These are phyloP conservation scores for Aspergillus flavus DNA, from an alignment of 2,329 filamentous ascomycete species.

Conservation along the genomic window DNA sequence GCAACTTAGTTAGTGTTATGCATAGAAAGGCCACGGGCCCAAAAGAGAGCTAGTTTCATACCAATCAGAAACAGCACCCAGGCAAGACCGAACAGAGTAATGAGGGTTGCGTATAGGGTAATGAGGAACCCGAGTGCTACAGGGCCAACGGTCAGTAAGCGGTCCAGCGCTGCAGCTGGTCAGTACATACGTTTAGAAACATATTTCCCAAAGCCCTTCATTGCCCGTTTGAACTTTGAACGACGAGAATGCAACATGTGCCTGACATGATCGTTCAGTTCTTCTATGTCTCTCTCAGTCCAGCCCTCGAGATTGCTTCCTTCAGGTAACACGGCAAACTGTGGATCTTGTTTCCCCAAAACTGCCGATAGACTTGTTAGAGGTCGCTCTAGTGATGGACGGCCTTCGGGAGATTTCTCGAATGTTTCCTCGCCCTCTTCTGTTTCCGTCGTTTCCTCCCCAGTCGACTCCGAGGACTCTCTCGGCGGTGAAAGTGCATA, in stretches of 20 bases:
- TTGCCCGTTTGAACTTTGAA: conserved; percentile 74
- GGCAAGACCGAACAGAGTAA: conserved; percentile 80
- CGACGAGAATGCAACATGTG: conserved; percentile 84
- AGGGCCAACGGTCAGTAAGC: background rate
- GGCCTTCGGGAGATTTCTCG: conserved; percentile 26
- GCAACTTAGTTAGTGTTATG: background rate
- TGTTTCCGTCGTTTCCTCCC: conserved; percentile 27
- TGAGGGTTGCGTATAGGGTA: conserved; percentile 78
- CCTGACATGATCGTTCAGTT: conserved; percentile 82
- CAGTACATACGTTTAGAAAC: conserved; percentile 61
- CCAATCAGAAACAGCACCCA: conserved; percentile 92
- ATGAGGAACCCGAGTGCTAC: conserved; percentile 77
- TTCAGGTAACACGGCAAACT: conserved; percentile 79
- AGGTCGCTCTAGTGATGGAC: conserved; percentile 35
- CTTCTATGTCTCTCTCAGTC: conserved; percentile 71
- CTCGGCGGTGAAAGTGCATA: conserved; percentile 67
- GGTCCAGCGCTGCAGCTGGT: background rate
- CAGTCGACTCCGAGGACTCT: conserved; percentile 30
- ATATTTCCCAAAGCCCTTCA: conserved; percentile 82
- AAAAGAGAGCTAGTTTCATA: conserved; percentile 25
- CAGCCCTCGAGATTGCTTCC: conserved; percentile 73
- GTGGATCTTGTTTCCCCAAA: conserved; percentile 68
- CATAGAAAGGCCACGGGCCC: background rate
- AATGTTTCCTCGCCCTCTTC: conserved; percentile 29
- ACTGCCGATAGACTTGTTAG: conserved; percentile 66